Base-by-base conservation (phyloP, 225 moss, liverwort and hornwort genomes). In the Pleurozium schreberi region DNA sequence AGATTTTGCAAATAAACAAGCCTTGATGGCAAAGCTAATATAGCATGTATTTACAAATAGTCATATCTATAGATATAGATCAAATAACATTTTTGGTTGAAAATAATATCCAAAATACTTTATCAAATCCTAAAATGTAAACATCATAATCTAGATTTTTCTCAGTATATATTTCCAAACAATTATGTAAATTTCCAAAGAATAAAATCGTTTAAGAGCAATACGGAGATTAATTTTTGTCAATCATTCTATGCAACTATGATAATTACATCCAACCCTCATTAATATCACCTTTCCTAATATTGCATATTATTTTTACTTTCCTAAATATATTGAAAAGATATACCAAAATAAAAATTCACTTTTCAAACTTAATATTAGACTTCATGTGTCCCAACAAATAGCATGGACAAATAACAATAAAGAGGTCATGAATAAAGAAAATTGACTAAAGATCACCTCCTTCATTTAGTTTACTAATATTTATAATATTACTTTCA, bases 361-460 rank as follows among this genome's bases (percentile, higher is more conserved):
- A 31, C 19, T 11, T 33, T 49, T 7, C 19, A 75, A 33, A 49
- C 2, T 31, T 49, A 49, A 12, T 19, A 74, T 18, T 47, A 5
- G 2, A 16, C 17, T 45, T 5, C 13, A 17, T 53, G 28, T 6
- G 4, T 6, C 3, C 2, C 33, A 49, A 75, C 1, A 75, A 19
- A 47, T 20, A 19, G 25, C 1, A 10, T 17, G 16, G 0, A 21
- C 2, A 75, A 0, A 12, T 12, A 13, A 18, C 12, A 18, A 49
- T 47, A 75, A 50, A 3, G 11, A 75, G 1, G 47, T 49, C 1
- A 47, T 0, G 1, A 33, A 12, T 1, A 18, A 49, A 0, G 11
- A 49, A 31, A 50, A 45, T 18, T 0, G 11, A 47, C 9, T 71
- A 27, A 30, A 47, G 30, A 3, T 25, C 10, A 74, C 30, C 11